A percentile compares a stretch with the other conserved stretches of the same genome.
phyloP scores from a whole-genome alignment of 1,284 basidiomycete species.

The Boletus calvinii region DNA sequence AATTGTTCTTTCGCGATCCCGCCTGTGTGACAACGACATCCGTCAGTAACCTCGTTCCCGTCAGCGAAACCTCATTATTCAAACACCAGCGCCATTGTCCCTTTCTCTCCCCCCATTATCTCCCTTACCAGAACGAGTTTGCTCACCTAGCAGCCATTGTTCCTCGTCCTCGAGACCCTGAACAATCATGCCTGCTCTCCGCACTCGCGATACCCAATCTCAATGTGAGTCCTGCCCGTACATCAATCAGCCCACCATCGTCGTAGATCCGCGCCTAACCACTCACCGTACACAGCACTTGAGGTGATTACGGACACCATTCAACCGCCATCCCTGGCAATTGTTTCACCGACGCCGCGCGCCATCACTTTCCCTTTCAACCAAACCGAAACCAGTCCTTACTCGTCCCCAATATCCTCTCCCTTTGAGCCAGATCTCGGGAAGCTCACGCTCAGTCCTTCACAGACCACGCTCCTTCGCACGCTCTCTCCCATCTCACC shows the following conservation, averaged over 20 bases:
- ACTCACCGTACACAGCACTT: constrained; percentile 53
- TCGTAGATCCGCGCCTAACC: constrained; percentile 14
- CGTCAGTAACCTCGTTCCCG: constrained; percentile 36
- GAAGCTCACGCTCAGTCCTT: constrained; percentile 48
- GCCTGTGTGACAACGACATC: constrained; percentile 47
- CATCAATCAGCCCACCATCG: constrained; percentile 11
- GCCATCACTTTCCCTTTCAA: constrained; percentile 67
- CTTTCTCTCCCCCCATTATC: constrained; percentile 30
- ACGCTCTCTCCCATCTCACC: constrained; percentile 48
- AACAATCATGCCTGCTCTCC: constrained; percentile 70
- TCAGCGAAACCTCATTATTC: constrained; percentile 47
- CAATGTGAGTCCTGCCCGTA: constrained; percentile 47
- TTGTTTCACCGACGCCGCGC: constrained; percentile 75
- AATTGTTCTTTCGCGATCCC: constrained; percentile 56
- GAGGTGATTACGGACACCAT: constrained; percentile 68
- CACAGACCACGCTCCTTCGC: constrained; percentile 41
- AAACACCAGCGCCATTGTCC: constrained; percentile 32
- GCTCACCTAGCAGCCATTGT: constrained; percentile 35
- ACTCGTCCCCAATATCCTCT: constrained; percentile 59
- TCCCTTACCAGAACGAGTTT: constrained; percentile 34
- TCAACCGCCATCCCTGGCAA: constrained; percentile 56
- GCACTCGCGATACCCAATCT: constrained; percentile 67
- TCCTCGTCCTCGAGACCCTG: constrained; percentile 26
- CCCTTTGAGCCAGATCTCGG: constrained; percentile 69
- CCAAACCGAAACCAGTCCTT: constrained; percentile 56